Evolutionary conservation across 805 yeast genomes (phyloP), one percentile per base, ranked within the genome.

Genomic region (Sugiyamaella boreocaroliniensis): DNA sequence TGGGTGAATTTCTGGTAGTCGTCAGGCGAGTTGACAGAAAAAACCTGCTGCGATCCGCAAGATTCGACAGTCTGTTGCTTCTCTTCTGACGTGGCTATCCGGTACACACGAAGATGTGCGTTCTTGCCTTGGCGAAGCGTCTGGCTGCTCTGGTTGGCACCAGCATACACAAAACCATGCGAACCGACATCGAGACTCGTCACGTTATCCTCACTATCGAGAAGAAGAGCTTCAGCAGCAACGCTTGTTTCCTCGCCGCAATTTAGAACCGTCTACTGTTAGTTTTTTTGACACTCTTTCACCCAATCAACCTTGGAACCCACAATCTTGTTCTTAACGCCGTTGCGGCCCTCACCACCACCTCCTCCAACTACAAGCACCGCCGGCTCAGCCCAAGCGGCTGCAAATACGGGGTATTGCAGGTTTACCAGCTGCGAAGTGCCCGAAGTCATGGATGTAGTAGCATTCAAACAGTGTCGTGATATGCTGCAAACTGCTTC

Each of bases 331-430:
- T 92, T 92, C 42, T 90, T 86, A 51, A 89, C 82, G 29, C 96
- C 97, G 62, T 88, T 85, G 63, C 82, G 83, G 9, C 96, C 96
- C 66, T 88, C 95, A 22, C 97, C 98, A 29, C 97, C 97, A 45
- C 99, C 99, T 43, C 99, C 99, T 2, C 89, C 82, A 29, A 85
- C 85, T 47, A 89, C 67, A 26, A 90, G 66, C 1, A 82, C 77
- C 55, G 73, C 70, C 57, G 82, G 76, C 58, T 78, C 75, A 45
- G 83, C 72, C 65, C 88, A 89, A 55, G 80, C 79, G 50, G 92
- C 83, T 2, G 89, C 92, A 60, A 85, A 86, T 11, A 89, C 75
- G 1, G 99, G 98, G 41, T 63, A 64, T 20, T 64, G 67, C 22
- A 65, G 59, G 40, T 68, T 59, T 20, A 56, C 29, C 37, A 32